Evolutionary conservation across 108 stramenopile species (phyloP), one percentile per base, ranked within the genome.

Genomic region (Skeletonema menzelii): DNA sequence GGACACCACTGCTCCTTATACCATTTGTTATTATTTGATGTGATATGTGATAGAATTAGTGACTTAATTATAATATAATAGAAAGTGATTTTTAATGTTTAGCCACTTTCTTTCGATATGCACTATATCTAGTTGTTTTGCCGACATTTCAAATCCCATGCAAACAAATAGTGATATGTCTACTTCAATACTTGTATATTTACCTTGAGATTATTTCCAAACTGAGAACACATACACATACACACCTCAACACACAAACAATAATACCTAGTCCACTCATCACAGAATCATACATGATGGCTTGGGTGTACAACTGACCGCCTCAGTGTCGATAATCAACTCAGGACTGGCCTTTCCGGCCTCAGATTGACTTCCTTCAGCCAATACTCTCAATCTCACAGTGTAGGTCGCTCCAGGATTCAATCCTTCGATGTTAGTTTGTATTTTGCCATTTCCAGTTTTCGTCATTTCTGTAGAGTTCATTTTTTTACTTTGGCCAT

Each of bases 321-420:
- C 79, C 63, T 80, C 79, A n/a, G 79, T 80, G 59, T 80, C 79
- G 59, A 80, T 80, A 35, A 80, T 80, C 40, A 80, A 76, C 61
- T 80, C 79, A 15, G 79, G 79, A 60, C 79, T 76, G 3, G 79
- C 70, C 44, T 75, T 76, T 32, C 79, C 79, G 19, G 71, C 59
- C 27, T 70, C 56, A 22, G 59, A 42, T 44, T 38, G 28, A 15
- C 67, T 71, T 10, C 65, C 77, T 59, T 72, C 66, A 17, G 42
- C 49, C 53, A 79, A 20, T 28, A 68, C 67, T 28, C 70, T 72
- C 70, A 79, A 55, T 13, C 78, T 65, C 37, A 79, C 67, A 7
- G 78, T 79, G 37, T 79, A 79, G 12, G 78, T 79, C 63, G 78
- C 55, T 49, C 78, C 78, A 15, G 78, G 78, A 53, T 79, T 79